These are phyloP conservation scores for Yamadazyma triangularis DNA, from an alignment of 1,139 yeast genomes.

Conservation along the genomic window DNA sequence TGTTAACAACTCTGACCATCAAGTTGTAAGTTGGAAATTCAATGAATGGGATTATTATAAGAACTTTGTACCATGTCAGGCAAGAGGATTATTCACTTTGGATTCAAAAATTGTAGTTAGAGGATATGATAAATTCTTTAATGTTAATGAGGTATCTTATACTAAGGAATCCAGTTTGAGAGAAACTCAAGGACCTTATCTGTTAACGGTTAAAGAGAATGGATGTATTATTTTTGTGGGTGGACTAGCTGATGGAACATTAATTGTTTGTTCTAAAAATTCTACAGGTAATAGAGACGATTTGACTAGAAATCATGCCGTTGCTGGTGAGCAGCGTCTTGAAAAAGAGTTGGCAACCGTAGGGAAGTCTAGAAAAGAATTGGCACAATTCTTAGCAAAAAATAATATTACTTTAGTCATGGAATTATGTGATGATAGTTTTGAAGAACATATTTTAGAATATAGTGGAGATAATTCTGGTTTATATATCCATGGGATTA, in stretches of 20 bases:
- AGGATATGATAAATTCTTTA: conserved; percentile 95
- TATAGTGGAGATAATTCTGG: conserved; percentile 70
- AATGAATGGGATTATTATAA: conserved; percentile 83
- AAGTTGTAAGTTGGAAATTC: conserved; percentile 64
- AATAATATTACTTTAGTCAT: conserved; percentile 79
- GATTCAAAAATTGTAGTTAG: conserved; percentile 57
- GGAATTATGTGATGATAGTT: conserved; percentile 86
- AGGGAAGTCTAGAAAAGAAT: conserved; percentile 38
- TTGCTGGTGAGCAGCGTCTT: conserved; percentile 63
- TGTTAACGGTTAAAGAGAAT: conserved; percentile 79
- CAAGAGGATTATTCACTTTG: conserved; percentile 79
- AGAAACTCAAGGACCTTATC: conserved; percentile 71
- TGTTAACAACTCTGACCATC: conserved; percentile 7
- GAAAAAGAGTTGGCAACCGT: conserved; percentile 42
- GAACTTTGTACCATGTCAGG: conserved; percentile 56
- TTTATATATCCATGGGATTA: conserved; percentile 84
- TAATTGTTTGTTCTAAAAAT: conserved; percentile 84
- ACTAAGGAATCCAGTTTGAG: conserved; percentile 50
- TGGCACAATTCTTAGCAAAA: conserved; percentile 53
- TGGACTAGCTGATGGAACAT: conserved; percentile 68
- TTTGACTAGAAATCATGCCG: conserved; percentile 63
- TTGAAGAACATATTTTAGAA: conserved; percentile 90
- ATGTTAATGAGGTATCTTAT: conserved; percentile 56
- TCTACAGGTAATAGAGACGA: conserved; percentile 70
- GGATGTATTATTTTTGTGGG: conserved; percentile 89